Conservation (phyloP, 495 filamentous ascomycete species). For the Cercophora sp. region DNA sequence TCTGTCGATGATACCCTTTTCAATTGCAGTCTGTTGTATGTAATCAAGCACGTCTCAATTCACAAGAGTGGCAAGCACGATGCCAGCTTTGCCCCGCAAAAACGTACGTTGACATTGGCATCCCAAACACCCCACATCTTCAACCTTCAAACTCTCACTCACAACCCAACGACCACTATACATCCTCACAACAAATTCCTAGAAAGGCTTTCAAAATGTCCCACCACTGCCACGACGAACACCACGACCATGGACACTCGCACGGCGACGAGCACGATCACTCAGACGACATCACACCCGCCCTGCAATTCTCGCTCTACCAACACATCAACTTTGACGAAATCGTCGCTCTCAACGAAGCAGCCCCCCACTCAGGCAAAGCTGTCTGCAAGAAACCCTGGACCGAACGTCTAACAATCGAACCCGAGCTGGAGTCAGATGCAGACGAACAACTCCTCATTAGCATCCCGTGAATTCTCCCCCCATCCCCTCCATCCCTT, state of each 20-base stretch:
- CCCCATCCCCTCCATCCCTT: constrained; percentile 8
- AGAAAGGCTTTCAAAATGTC: constrained; percentile 35
- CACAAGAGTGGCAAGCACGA: neutral
- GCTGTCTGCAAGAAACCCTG: constrained; percentile 86
- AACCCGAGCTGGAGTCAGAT: constrained; percentile 76
- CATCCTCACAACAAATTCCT: no score
- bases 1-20: neutral
- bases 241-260: constrained; percentile 25
- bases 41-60: neutral
- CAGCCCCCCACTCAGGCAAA: constrained; percentile 59
- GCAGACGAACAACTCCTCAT: constrained; percentile 92
- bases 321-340: constrained; percentile 85
- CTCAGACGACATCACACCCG: constrained; percentile 85
- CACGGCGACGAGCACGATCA: constrained; percentile 60
- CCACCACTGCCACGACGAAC: constrained; percentile 42
- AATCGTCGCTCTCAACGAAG: constrained; percentile 83
- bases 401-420: constrained; percentile 65
- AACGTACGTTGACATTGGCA: neutral
- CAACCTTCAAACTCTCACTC: neutral
- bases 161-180: neutral
- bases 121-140: neutral
- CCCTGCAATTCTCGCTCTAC: constrained; percentile 82
- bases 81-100: no score
- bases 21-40: neutral
- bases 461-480: constrained; percentile 72